Percentiles rank a stretch among this genome's conserved stretches.
Evolutionary conservation across 106 monocot species (phyloP).

Genomic region (Acorus gramineus): DNA sequence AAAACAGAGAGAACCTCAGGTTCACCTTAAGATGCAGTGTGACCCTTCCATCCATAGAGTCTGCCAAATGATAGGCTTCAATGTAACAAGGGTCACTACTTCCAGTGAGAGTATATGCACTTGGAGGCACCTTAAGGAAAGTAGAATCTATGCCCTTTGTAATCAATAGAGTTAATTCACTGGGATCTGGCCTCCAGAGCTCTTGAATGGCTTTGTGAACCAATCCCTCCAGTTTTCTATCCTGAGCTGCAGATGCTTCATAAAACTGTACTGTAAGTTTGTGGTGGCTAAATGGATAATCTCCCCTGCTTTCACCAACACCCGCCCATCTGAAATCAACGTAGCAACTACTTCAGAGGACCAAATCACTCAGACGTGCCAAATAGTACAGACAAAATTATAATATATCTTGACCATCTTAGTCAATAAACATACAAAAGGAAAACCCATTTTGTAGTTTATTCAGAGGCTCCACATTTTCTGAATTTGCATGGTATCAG

Average conservation of each 20-base stretch:
- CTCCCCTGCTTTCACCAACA: slow-evolving; percentile 84
- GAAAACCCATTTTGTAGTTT: too few species aligned
- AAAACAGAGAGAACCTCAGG: too few species aligned
- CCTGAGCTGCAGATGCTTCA: slow-evolving; percentile 93
- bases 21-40: slow-evolving; percentile 89
- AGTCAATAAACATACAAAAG: too few species aligned
- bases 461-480: too few species aligned
- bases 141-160: slow-evolving; percentile 68
- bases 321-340: slow-evolving; percentile 65
- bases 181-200: slow-evolving; percentile 94
- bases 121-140: slow-evolving; percentile 75
- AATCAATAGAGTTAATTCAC: slow-evolving; percentile 60
- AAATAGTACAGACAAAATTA: too few species aligned
- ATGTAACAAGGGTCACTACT: slow-evolving; percentile 96
- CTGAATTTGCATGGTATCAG: too few species aligned
- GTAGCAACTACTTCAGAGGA: too few species aligned
- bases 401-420: too few species aligned
- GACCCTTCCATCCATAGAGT: slow-evolving; percentile 79
- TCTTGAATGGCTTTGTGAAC: slow-evolving; percentile 98
- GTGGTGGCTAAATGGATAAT: slow-evolving; percentile 98
- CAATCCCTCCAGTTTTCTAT: slow-evolving; percentile 91
- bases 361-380: too few species aligned
- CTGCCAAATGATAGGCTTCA: slow-evolving; percentile 97
- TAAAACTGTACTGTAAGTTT: slow-evolving; percentile 92
- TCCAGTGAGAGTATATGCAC: slow-evolving; percentile 58